A percentile compares a stretch with the other conserved stretches of the same genome.
These are phyloP conservation scores for Fusarium marasasianum DNA, from an alignment of 2,329 filamentous ascomycete species.

Conservation along the genomic window DNA sequence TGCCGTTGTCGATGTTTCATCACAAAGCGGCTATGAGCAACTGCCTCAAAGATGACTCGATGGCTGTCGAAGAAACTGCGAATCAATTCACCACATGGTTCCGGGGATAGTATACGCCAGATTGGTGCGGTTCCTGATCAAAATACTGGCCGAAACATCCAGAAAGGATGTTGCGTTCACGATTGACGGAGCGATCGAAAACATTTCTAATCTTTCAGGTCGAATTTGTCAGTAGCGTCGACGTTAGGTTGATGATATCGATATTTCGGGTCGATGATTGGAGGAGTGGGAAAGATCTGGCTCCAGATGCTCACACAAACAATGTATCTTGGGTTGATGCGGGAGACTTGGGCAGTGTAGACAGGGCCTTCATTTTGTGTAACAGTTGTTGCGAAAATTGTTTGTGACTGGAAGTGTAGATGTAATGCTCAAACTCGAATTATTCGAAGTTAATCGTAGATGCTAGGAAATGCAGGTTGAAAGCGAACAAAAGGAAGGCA, in stretches of 20 bases:
- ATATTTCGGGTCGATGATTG: background rate
- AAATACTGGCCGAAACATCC: background rate
- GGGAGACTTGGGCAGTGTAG: background rate
- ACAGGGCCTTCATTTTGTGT: background rate
- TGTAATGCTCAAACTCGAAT: background rate
- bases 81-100: background rate
- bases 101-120: too few relatives aligned
- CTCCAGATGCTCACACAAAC: background rate
- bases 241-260: background rate
- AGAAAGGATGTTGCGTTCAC: too few relatives aligned
- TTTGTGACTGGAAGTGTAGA: background rate
- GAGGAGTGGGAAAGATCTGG: background rate
- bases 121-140: background rate
- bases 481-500: background rate
- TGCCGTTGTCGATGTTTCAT: background rate
- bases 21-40: background rate
- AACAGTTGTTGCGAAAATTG: background rate
- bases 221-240: background rate
- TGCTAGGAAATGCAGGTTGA: background rate
- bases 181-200: too few relatives aligned
- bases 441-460: background rate
- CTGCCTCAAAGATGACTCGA: background rate
- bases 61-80: background rate
- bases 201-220: background rate
- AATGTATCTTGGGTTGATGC: background rate